Evolutionary conservation across 148 eudicot species (phyloP), one percentile per base, ranked within the genome.

Genomic region (Agrostemma githago): DNA sequence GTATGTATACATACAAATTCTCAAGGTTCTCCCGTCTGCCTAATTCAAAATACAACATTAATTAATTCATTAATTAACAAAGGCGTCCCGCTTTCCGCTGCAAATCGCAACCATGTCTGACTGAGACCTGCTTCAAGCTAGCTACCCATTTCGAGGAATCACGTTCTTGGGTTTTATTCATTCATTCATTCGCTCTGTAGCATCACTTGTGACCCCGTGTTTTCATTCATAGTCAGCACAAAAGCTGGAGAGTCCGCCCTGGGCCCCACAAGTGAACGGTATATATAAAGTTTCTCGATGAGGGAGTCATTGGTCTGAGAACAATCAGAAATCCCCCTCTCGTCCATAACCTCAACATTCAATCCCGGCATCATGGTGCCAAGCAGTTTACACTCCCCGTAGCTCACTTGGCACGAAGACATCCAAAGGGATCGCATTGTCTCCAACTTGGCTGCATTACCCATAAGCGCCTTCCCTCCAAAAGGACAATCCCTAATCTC

Each of bases 381-480:
- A 26, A 95, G 96, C 68, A 85, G 78, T 79, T 85, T 90, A 83
- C 98, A 90, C 8, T 89, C 97, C 74, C 87, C 87, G 69, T 79
- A 88, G 81, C 89, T 95, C 66, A 95, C 92, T 1, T 73, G 85
- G 85, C 98, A 95, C 56, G 93, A 81, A 66, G 98, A 94, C 98
- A 94, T 94, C 98, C 98, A 94, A 94, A 94, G 97, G 97, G 98
- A 94, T 87, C 97, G 97, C 98, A 94, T 87, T 85, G 93, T 88
- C 93, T 89, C 93, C 83, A 91, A 78, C 90, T 92, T 95, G 12
- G 81, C 83, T 62, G 93, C 92, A 76, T 95, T 92, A 40, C 81
- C 88, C 83, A 90, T 59, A 19, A 95, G 84, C 43, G 93, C 96
- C 78, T 82, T 83, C 60, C 88, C 97, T 4, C 97, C 89, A 73